phyloP scores from a whole-genome alignment of 305 asterid species.

The Fraxinus nigra region DNA sequence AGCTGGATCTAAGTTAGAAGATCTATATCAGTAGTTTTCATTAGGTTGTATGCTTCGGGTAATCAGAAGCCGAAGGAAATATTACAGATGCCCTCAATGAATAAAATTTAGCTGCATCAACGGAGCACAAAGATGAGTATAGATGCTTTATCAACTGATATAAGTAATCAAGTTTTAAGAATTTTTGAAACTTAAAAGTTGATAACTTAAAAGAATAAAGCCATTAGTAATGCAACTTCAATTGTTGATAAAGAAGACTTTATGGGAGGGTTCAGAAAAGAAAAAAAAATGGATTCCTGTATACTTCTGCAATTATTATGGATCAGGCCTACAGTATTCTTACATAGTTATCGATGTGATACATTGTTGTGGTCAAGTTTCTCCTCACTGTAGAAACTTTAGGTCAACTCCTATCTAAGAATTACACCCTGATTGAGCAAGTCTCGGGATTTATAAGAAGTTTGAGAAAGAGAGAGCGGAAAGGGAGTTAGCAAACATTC shows the following conservation, averaged over 20 bases:
- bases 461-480: neutral
- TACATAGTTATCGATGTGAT: conserved; percentile 1
- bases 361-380: neutral
- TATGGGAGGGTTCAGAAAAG: conserved; percentile 6
- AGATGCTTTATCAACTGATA: neutral
- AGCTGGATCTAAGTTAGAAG: neutral
- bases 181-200: neutral
- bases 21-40: neutral
- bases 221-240: conserved; percentile 1
- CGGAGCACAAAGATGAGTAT: neutral
- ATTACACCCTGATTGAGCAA: conserved; percentile 7
- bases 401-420: conserved; percentile 4
- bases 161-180: neutral
- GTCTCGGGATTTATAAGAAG: neutral
- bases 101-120: conserved; percentile 2
- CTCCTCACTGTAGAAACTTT: conserved; percentile 1
- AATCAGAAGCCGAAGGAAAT: neutral
- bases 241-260: conserved; percentile 21
- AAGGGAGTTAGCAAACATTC: neutral
- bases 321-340: neutral
- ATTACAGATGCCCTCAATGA: neutral
- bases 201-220: neutral
- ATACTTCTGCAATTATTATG: conserved; percentile 3
- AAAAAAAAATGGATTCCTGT: neutral
- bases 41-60: neutral